Conservation (phyloP, 2,329 filamentous ascomycete species). For the Bretziella fagacearum region DNA sequence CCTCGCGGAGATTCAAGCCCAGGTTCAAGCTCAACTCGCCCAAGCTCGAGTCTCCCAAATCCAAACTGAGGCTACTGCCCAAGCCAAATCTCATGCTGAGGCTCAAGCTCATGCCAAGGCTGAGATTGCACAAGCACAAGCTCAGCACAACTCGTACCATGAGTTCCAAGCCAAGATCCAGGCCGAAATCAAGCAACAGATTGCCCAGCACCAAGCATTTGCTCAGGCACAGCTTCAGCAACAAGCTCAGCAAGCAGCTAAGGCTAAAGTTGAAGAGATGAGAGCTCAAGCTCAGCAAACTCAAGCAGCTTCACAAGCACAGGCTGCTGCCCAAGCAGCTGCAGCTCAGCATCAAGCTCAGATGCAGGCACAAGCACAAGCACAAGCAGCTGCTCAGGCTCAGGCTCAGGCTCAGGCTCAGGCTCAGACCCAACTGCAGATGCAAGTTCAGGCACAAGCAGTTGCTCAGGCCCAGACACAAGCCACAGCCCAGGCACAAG, state of each 20-base stretch:
- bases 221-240: conserved; percentile 14
- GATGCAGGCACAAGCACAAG: conserved; percentile 1
- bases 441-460: background rate
- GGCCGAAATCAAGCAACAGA: conserved; percentile 10
- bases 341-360: conserved; percentile 7
- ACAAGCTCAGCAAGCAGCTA: conserved; percentile 14
- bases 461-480: background rate
- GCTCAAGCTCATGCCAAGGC: conserved; percentile 13
- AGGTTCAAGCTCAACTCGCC: conserved; percentile 23
- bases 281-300: conserved; percentile 15
- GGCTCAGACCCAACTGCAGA: conserved; percentile 2
- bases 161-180: conserved; percentile 11
- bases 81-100: conserved; percentile 9
- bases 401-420: conserved; percentile 13
- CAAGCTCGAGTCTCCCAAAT: conserved; percentile 8
- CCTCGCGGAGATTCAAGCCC: conserved; percentile 17
- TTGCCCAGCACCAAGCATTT: conserved; percentile 10
- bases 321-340: conserved; percentile 11
- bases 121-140: conserved; percentile 13
- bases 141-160: conserved; percentile 4
- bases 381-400: background rate
- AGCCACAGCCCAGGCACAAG: background rate
- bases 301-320: conserved; percentile 16
- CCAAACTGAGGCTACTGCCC: conserved; percentile 9
- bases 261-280: conserved; percentile 16